phyloP scores from a whole-genome alignment of 306 rosid genomes.

The Corylus avellana region DNA sequence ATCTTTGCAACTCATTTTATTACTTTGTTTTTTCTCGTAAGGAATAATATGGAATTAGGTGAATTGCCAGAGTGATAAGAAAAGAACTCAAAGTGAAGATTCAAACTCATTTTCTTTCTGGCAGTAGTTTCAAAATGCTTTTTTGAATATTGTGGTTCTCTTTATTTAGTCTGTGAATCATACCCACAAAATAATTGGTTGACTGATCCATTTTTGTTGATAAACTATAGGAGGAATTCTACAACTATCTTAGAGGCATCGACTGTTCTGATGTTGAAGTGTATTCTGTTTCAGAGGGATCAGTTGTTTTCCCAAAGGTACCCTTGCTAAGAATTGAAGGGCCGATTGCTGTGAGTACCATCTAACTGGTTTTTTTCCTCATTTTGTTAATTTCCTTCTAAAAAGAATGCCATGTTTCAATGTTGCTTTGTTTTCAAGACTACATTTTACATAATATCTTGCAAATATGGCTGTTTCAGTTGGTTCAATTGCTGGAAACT shows the following conservation, averaged over 20 bases:
- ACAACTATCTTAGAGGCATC: conserved; percentile 80
- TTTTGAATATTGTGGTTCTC: conserved; percentile 19
- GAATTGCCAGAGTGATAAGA: background rate
- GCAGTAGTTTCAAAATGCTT: conserved; percentile 9
- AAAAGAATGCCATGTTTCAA: background rate
- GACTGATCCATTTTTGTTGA: conserved; percentile 23
- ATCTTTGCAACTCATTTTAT: background rate
- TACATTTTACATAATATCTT: conserved; percentile 5
- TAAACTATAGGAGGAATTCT: conserved; percentile 77
- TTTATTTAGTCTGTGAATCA: background rate
- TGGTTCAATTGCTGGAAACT: conserved; percentile 90
- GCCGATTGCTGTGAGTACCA: conserved; percentile 85
- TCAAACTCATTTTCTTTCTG: conserved; percentile 12
- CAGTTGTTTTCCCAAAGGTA: conserved; percentile 93
- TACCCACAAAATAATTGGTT: conserved; percentile 14
- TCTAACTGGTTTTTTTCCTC: conserved; percentile 1
- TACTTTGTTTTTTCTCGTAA: background rate
- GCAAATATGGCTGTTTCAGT: conserved; percentile 47
- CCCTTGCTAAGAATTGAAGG: conserved; percentile 95
- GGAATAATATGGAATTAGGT: background rate
- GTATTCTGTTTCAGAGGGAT: conserved; percentile 78
- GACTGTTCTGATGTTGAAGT: conserved; percentile 94
- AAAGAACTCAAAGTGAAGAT: background rate
- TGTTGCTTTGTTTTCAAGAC: conserved; percentile 10
- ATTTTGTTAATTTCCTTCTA: background rate